phyloP scores from a whole-genome alignment of 2,329 filamentous ascomycete species.

The Cladosporium colombiae region DNA sequence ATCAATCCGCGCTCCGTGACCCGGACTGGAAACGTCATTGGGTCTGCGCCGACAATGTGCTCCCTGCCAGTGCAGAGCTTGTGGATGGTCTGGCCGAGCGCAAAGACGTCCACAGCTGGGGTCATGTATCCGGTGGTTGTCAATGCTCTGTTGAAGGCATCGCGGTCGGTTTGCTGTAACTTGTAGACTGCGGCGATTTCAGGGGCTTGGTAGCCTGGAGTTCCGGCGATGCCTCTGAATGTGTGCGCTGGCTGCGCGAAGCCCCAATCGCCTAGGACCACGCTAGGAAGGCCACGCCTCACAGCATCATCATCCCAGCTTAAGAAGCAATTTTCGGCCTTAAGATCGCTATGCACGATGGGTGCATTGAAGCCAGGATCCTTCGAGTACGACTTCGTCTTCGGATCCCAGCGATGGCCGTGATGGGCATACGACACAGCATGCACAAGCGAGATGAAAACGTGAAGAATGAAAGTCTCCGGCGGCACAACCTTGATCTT shows the following conservation, averaged over 20 bases:
- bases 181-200: constrained; percentile 13
- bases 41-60: background rate
- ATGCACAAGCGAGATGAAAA: constrained; percentile 29
- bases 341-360: constrained; percentile 31
- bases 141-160: background rate
- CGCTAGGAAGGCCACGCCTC: constrained; percentile 22
- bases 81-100: constrained; percentile 29
- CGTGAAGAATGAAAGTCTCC: constrained; percentile 28
- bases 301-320: constrained; percentile 17
- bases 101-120: constrained; percentile 29
- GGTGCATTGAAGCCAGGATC: constrained; percentile 9
- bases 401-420: constrained; percentile 22
- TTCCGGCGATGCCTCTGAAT: constrained; percentile 22
- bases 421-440: constrained; percentile 32
- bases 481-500: constrained; percentile 13
- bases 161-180: background rate
- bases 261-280: constrained; percentile 32
- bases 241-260: constrained; percentile 11
- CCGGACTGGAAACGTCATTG: constrained; percentile 1
- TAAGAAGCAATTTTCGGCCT: constrained; percentile 30
- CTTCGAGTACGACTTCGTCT: constrained; percentile 5
- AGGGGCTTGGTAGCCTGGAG: constrained; percentile 22
- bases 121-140: constrained; percentile 21
- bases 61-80: constrained; percentile 23
- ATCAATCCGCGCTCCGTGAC: background rate